Evolutionary conservation across 345 rosid species (phyloP), one percentile per base, ranked within the genome.

Genomic region (Populus davidiana): DNA sequence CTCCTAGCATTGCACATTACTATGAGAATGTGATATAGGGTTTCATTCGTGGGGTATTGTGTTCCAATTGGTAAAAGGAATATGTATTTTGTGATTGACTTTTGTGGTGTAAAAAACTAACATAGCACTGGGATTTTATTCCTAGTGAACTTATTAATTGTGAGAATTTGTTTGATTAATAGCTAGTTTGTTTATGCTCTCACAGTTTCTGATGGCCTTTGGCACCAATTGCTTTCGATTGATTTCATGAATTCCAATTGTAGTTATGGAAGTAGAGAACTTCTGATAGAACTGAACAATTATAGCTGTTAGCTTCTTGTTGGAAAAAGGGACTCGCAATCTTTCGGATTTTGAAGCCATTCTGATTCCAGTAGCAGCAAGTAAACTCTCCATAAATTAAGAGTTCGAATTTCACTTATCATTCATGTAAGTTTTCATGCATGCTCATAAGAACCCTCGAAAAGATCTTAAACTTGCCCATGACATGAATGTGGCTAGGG

Each of bases 101-200:
- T 66, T 56, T 41, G 81, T 67, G 72, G 67, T 72, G 76, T 41
- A 54, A 27, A 29, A 67, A 8, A 73, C 75, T 43, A 70, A 77
- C 75, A 61, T 29, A 70, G 70, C 63, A 70, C 75, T 62, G 64
- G 75, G 73, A 70, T 77, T 29, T 21, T 70, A 41, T 35, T 69
- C 72, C 67, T 52, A n/a, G 73, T 67, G 73, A 75, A 65, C 70
- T 43, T 67, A 76, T 76, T 66, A 50, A 25, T 36, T 68, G 67
- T 76, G 73, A 68, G 67, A n/a, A n/a, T 76, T 33, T 67, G 41
- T 54, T 29, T 13, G 59, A 68, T 68, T 44, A 23, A 33, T 54
- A 69, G 27, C 29, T 56, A n/a, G 63, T 44, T 38, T 67, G 66
- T 52, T 54, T 35, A 47, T 67, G 21, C 47, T 74, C 47, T 74